A percentile compares a stretch with the other conserved stretches of the same genome.
phyloP scores from a whole-genome alignment of 345 rosid species.

The Microcos paniculata region DNA sequence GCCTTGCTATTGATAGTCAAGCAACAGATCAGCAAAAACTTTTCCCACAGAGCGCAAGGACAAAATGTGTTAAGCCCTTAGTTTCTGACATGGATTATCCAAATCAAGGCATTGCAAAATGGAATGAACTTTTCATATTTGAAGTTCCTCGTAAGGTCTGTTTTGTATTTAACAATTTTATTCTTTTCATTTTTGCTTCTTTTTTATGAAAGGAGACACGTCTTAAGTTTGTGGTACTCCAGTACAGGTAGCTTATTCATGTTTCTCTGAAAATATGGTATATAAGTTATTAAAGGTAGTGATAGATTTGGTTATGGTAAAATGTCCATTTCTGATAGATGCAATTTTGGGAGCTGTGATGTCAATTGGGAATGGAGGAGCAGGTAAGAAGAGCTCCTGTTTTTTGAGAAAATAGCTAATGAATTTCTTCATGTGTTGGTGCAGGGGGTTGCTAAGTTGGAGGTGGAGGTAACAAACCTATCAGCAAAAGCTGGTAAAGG shows the following conservation, averaged over 20 bases:
- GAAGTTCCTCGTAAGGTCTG: conserved; percentile 86
- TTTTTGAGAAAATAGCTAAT: background rate
- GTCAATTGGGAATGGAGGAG: background rate
- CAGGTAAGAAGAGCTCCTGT: background rate
- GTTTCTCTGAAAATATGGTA: background rate
- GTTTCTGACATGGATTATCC: conserved; percentile 35
- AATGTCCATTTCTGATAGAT: background rate
- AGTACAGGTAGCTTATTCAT: background rate
- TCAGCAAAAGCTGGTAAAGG: conserved; percentile 99
- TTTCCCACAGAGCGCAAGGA: conserved; percentile 98
- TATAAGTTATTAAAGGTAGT: background rate
- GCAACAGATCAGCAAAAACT: conserved; percentile 85
- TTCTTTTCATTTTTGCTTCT: background rate
- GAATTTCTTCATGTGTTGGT: conserved; percentile 19
- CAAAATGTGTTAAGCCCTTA: conserved; percentile 89
- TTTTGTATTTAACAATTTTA: conserved; percentile 9
- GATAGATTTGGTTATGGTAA: background rate
- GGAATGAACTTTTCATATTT: conserved; percentile 96
- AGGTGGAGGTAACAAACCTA: conserved; percentile 98
- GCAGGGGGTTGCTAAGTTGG: conserved; percentile 84
- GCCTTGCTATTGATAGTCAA: conserved; percentile 75
- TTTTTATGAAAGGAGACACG: background rate
- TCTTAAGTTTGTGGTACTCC: background rate
- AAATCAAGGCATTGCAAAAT: conserved; percentile 60
- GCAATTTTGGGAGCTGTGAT: background rate